These are phyloP conservation scores for Trypanosoma scelopori DNA, from an alignment of 208 protist species.

Conservation along the genomic window DNA sequence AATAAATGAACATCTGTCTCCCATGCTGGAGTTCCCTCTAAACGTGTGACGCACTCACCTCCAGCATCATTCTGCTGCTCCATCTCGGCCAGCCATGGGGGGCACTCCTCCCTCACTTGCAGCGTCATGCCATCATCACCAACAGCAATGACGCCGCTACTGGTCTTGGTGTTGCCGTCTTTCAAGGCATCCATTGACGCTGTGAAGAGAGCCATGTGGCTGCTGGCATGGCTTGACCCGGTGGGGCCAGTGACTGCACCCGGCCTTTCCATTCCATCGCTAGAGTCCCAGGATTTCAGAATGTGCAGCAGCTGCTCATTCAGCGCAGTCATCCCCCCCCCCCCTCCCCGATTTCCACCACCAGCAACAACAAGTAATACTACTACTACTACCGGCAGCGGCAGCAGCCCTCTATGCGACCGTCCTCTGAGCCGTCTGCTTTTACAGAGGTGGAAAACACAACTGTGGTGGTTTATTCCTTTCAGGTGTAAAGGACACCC, in stretches of 20 bases:
- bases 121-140: neutral
- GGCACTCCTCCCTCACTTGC: slow-evolving; percentile 1
- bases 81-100: slow-evolving; percentile 5
- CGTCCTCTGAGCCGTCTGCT: too few species aligned
- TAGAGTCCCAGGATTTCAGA: slow-evolving; percentile 47
- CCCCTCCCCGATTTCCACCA: too few species aligned
- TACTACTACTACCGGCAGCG: too few species aligned
- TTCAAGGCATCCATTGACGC: neutral
- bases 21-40: neutral
- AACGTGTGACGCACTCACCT: neutral
- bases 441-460: too few species aligned
- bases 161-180: neutral
- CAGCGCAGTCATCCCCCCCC: slow-evolving; percentile 27
- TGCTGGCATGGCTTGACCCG: neutral
- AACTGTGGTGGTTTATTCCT: too few species aligned
- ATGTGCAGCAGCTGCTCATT: slow-evolving; percentile 57
- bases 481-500: too few species aligned
- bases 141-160: neutral
- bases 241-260: neutral
- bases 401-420: too few species aligned
- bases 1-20: neutral
- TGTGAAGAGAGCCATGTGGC: slow-evolving; percentile 19
- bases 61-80: slow-evolving; percentile 1
- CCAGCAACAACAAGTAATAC: too few species aligned
- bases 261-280: slow-evolving; percentile 1